Evolutionary conservation across 805 yeast species (phyloP).

Genomic region (Yarrowia divulgata): DNA sequence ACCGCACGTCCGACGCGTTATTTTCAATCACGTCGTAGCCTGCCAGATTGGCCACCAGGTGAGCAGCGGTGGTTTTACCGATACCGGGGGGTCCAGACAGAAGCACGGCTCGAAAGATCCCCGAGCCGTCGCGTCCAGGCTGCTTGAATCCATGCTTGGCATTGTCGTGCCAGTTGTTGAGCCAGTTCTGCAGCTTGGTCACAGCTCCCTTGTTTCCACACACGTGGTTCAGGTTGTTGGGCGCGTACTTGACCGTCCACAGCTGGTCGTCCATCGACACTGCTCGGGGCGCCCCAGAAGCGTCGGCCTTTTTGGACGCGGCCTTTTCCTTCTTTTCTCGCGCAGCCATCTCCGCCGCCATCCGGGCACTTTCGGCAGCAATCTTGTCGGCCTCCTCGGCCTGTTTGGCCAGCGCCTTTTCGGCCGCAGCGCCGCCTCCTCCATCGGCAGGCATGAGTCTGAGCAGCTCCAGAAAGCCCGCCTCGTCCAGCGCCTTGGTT

Average conservation of each 20-base stretch:
- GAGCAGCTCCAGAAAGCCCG: slow-evolving; percentile 79
- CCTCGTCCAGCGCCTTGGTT: slow-evolving; percentile 85
- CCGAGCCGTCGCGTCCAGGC: slow-evolving; percentile 66
- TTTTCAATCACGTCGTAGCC: slow-evolving; percentile 85
- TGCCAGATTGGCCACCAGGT: slow-evolving; percentile 76
- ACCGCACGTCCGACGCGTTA: slow-evolving; percentile 89
- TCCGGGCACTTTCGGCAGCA: slow-evolving; percentile 58
- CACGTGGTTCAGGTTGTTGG: slow-evolving; percentile 72
- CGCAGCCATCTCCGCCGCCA: slow-evolving; percentile 57
- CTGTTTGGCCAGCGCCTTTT: slow-evolving; percentile 71
- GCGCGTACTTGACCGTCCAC: slow-evolving; percentile 96
- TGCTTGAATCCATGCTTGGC: slow-evolving; percentile 61
- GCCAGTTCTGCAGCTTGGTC: slow-evolving; percentile 72
- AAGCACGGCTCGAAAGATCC: slow-evolving; percentile 79
- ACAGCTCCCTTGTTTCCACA: slow-evolving; percentile 91
- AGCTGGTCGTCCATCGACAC: slow-evolving; percentile 47
- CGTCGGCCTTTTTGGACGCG: slow-evolving; percentile 34
- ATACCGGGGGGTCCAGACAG: slow-evolving; percentile 94
- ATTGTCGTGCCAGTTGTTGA: slow-evolving; percentile 72
- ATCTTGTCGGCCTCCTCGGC: slow-evolving; percentile 70
- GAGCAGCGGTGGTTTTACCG: slow-evolving; percentile 93
- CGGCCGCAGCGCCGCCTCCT: slow-evolving; percentile 82
- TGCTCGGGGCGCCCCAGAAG: slow-evolving; percentile 16
- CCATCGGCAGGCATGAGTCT: slow-evolving; percentile 89
- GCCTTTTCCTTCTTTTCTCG: slow-evolving; percentile 48